Conservation (phyloP, 331 rosid genomes). For the Pyracantha coccinea region DNA sequence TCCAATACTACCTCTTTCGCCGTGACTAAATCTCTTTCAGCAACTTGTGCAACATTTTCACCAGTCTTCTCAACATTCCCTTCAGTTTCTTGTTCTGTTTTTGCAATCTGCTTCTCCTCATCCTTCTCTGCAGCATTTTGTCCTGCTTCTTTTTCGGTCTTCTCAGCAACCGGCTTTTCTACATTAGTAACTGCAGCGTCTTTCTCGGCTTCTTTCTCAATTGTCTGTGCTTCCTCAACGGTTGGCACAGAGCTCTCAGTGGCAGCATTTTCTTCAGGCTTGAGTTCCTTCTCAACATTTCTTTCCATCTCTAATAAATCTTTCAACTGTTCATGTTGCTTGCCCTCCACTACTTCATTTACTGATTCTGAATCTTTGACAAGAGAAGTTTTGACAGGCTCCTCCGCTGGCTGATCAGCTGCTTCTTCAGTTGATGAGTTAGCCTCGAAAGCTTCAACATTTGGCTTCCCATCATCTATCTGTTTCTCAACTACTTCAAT, state of each 20-base stretch:
- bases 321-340: neutral
- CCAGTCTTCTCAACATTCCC: neutral
- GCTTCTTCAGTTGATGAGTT: neutral
- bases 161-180: neutral
- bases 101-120: neutral
- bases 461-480: neutral
- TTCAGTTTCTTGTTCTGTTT: neutral
- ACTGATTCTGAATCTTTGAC: neutral
- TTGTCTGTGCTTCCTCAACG: neutral
- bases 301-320: neutral
- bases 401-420: neutral
- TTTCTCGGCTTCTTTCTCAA: neutral
- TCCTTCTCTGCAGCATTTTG: neutral
- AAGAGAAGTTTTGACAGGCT: neutral
- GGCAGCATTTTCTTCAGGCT: neutral
- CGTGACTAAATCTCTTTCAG: neutral
- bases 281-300: neutral
- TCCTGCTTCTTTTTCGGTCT: neutral
- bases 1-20: neutral
- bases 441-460: neutral
- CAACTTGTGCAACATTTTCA: neutral
- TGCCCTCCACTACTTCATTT: neutral
- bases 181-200: neutral
- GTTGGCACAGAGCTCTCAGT: neutral
- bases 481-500: neutral